Evolutionary conservation across 768 basidiomycete genomes (phyloP).

Genomic region (Amanita rimosa): DNA sequence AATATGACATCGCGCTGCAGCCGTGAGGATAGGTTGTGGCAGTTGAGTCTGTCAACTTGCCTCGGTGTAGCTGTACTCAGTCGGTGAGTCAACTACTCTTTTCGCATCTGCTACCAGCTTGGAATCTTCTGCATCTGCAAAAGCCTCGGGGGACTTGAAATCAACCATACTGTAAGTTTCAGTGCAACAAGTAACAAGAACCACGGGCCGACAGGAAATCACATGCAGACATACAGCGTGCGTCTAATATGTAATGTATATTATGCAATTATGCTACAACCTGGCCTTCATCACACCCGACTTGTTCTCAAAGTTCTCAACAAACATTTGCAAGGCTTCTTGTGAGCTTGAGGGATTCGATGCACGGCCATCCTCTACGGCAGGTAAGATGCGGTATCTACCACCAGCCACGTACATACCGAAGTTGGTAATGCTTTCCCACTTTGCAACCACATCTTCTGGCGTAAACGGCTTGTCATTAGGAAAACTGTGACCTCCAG

Average conservation of each 20-base stretch:
- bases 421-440: slow-evolving; percentile 79
- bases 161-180: slow-evolving; percentile 20
- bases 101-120: slow-evolving; percentile 78
- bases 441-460: slow-evolving; percentile 71
- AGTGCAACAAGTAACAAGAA: background rate
- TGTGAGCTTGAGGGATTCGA: slow-evolving; percentile 67
- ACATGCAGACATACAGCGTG: slow-evolving; percentile 14
- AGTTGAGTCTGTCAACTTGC: slow-evolving; percentile 15
- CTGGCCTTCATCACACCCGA: slow-evolving; percentile 34
- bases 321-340: slow-evolving; percentile 66
- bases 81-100: slow-evolving; percentile 37
- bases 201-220: slow-evolving; percentile 8
- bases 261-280: slow-evolving; percentile 23
- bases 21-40: too few relatives aligned
- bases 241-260: background rate
- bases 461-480: slow-evolving; percentile 63
- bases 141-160: slow-evolving; percentile 36
- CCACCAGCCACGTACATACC: slow-evolving; percentile 29
- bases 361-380: slow-evolving; percentile 64
- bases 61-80: slow-evolving; percentile 70
- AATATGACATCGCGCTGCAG: slow-evolving; percentile 72
- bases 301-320: slow-evolving; percentile 43
- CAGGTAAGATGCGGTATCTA: slow-evolving; percentile 1
- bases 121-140: slow-evolving; percentile 74
- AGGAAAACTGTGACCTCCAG: slow-evolving; percentile 83